These are phyloP conservation scores for Melampsora occidentalis DNA, from an alignment of 1,284 basidiomycete genomes.

Conservation along the genomic window DNA sequence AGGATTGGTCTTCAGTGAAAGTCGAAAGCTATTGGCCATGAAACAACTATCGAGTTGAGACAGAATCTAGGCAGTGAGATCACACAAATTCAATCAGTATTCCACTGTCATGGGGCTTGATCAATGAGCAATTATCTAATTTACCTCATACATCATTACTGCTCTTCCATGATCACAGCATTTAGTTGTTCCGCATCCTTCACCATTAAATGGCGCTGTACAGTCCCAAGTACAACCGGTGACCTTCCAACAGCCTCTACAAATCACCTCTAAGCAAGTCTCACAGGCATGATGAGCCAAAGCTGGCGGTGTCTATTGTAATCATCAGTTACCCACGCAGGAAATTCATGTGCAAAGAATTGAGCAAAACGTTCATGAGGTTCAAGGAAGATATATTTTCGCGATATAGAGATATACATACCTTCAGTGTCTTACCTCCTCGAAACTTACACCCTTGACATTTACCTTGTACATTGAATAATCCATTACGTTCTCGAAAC, in stretches of 20 bases:
- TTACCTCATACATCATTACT: constrained; percentile 32
- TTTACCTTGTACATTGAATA: no score
- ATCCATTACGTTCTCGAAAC: no score
- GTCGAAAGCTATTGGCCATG: constrained; percentile 10
- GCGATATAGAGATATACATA: no score
- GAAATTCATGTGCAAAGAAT: no score
- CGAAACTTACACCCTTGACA: no score
- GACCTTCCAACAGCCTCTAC: constrained; percentile 24
- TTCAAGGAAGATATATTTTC: no score
- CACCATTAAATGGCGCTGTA: constrained; percentile 14
- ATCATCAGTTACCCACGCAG: no score
- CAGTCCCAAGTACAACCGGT: constrained; percentile 30
- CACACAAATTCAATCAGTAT: background rate
- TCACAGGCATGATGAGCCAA: constrained; percentile 27
- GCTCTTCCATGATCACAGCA: constrained; percentile 29
- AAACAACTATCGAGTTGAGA: constrained; percentile 32
- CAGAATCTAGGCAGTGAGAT: constrained; percentile 4
- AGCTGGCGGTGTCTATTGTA: constrained; percentile 8
- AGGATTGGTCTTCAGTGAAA: constrained; percentile 17
- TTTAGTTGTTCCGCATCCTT: constrained; percentile 17
- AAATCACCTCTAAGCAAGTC: constrained; percentile 29
- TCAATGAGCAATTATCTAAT: background rate
- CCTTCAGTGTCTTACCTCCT: no score
- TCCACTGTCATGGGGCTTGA: background rate
- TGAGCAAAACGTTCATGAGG: no score